Evolutionary conservation across 2,329 filamentous ascomycete genomes (phyloP), one percentile per base, ranked within the genome.

Genomic region (Neofusicoccum umdonicola): DNA sequence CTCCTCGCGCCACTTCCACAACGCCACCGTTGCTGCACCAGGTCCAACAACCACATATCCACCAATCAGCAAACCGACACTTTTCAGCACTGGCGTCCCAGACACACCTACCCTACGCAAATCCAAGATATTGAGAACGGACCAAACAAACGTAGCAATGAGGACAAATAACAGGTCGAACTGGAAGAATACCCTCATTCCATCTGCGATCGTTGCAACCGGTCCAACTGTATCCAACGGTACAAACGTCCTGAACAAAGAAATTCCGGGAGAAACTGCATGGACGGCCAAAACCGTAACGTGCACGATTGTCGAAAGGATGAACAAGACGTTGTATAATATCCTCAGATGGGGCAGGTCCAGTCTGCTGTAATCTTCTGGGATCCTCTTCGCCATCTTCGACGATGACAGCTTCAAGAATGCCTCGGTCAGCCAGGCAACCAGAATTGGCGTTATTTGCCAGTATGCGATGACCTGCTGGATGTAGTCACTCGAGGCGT

Each of bases 1-100:
- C 2, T 61, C 44, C 17, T 61, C 57, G 31, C 57, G 57, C 57
- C 57, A 61, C 19, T 50, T 48, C 57, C 57, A 61, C 7, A 61
- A 50, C 17, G 31, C 57, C 34, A 45, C 42, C 12, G 31, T 15
- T 0, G 57, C 19, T 1, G 57, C 57, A 8, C 57, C 57, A 4
- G 57, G 57, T 1, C 57, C 57, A 15, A 61, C 45, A 4, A 41
- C 12, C 31, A 48, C 1, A 11, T 48, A 39, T 4, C 45, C 45
- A 8, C 15, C 31, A 11, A 61, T 13, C 31, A 61, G 35, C 15
- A 48, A 1, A 6, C 5, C 42, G 7, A 41, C 9, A 12, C 17
- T 7, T 15, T 61, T 61, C 15, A 22, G 3, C 2, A 41, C 7
- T 11, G 57, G 9, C 2, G 12, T 6, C 6, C 2, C n/a, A 3